Percentiles rank a stretch among this genome's conserved stretches.
Conservation (phyloP, 805 yeast genomes). For the Myxozyma sirexii region DNA sequence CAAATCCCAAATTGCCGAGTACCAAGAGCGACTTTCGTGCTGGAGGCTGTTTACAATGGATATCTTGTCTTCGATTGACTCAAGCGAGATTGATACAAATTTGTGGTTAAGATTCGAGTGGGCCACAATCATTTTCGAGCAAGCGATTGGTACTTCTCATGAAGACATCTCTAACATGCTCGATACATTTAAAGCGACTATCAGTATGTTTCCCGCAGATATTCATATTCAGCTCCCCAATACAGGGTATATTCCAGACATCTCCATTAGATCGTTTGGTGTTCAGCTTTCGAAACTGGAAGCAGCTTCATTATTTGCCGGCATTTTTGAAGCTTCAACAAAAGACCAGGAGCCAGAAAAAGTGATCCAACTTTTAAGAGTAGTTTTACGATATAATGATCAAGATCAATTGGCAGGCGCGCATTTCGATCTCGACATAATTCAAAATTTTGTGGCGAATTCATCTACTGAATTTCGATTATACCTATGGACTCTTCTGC, state of each 20-base stretch:
- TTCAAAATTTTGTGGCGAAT: slow-evolving; percentile 50
- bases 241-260: slow-evolving; percentile 55
- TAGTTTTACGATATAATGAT: slow-evolving; percentile 46
- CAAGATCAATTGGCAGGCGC: background rate
- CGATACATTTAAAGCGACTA: slow-evolving; percentile 30
- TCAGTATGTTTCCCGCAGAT: background rate
- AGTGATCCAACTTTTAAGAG: slow-evolving; percentile 49
- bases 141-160: slow-evolving; percentile 46
- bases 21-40: slow-evolving; percentile 4
- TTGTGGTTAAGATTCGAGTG: slow-evolving; percentile 47
- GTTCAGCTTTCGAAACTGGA: slow-evolving; percentile 70
- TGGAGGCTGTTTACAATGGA: slow-evolving; percentile 16
- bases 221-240: slow-evolving; percentile 11
- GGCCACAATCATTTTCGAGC: slow-evolving; percentile 52
- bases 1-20: background rate
- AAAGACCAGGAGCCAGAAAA: slow-evolving; percentile 33
- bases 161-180: slow-evolving; percentile 40
- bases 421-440: slow-evolving; percentile 11
- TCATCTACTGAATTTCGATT: slow-evolving; percentile 70
- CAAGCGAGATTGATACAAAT: background rate
- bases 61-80: background rate
- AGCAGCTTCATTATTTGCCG: slow-evolving; percentile 67
- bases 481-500: slow-evolving; percentile 57
- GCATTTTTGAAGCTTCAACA: slow-evolving; percentile 47
- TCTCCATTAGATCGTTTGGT: slow-evolving; percentile 54